Base-by-base conservation (phyloP, 1,139 yeast species). In the Schwanniomyces etchellsii region DNA sequence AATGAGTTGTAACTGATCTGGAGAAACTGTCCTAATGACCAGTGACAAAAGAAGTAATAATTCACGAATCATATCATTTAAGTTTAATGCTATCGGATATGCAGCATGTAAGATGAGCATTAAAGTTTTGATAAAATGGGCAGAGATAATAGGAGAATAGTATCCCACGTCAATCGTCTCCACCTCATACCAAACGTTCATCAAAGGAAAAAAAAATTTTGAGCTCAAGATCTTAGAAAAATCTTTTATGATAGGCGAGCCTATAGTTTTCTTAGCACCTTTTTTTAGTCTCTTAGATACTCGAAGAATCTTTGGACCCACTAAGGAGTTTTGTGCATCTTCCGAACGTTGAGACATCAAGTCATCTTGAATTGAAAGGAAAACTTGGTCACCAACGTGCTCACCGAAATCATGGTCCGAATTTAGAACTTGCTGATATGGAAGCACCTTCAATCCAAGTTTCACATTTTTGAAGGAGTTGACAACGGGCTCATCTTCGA, bases 71-170 rank as follows among this genome's bases (percentile, higher is more conserved):
- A 81, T 79, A 26, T 75, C 83, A 2, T 58, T 52, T 14, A 76
- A 42, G 33, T 74, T 71, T 0, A 55, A 43, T 1, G 73, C 58
- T 0, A 74, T 52, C 0, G 86, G 85, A 38, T 70, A 70, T 0
- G 82, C 77, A 30, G 77, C 60, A 33, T 75, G 75, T 16, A 79
- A 50, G 5, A 81, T 44, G 14, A 81, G 47, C 0, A 77, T 65
- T 35, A 82, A 47, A 0, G 85, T 77, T 34, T 74, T 70, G 31
- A 81, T 44, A 47, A 67, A 80, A 46, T 81, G 89, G 0, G 76
- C 69, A 20, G 65, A 60, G 24, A 81, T 54, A 2, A 80, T 45
- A 1, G 76, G 63, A 0, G 81, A 71, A 45, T 75, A 77, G 25
- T 62, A 65, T 0, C 83, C 83, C 29, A 74, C 60, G 30, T 64